Evolutionary conservation across 1,284 basidiomycete genomes (phyloP).

Genomic region (Exobasidium rhododendri): DNA sequence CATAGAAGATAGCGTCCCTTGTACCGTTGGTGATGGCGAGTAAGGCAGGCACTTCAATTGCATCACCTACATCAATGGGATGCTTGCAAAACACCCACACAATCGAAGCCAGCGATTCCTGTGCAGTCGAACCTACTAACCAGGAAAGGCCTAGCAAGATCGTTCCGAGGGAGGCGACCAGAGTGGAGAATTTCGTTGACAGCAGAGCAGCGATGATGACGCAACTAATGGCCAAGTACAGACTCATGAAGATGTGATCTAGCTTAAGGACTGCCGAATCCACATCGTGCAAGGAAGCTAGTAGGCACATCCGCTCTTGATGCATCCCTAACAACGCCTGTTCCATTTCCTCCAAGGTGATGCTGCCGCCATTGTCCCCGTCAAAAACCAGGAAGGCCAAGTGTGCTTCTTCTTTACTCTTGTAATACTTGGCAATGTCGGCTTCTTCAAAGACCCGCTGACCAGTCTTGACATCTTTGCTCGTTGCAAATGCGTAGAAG

Average conservation of each 20-base stretch:
- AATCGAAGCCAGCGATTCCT: constrained; percentile 71
- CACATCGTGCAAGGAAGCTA: constrained; percentile 82
- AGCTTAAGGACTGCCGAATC: constrained; percentile 71
- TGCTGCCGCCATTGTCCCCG: constrained; percentile 77
- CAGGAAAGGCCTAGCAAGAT: constrained; percentile 80
- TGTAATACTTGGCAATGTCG: constrained; percentile 66
- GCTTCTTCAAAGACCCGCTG: background rate
- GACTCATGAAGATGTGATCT: constrained; percentile 57
- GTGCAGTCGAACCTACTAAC: constrained; percentile 71
- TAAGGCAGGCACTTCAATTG: constrained; percentile 61
- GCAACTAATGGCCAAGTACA: constrained; percentile 64
- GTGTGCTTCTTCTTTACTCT: constrained; percentile 23
- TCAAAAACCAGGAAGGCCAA: constrained; percentile 74
- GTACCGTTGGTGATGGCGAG: background rate
- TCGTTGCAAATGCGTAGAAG: constrained; percentile 74
- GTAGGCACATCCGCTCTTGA: constrained; percentile 76
- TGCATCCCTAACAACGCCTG: constrained; percentile 76
- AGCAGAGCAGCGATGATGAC: constrained; percentile 62
- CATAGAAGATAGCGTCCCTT: constrained; percentile 1
- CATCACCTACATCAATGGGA: constrained; percentile 84
- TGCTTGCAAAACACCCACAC: constrained; percentile 81
- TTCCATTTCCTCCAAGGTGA: constrained; percentile 71
- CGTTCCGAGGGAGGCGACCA: constrained; percentile 77
- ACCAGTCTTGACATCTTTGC: background rate
- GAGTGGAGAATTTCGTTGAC: constrained; percentile 68